Evolutionary conservation across 768 basidiomycete genomes (phyloP), one percentile per base, ranked within the genome.

Genomic region (Rhodotorula paludigena): DNA sequence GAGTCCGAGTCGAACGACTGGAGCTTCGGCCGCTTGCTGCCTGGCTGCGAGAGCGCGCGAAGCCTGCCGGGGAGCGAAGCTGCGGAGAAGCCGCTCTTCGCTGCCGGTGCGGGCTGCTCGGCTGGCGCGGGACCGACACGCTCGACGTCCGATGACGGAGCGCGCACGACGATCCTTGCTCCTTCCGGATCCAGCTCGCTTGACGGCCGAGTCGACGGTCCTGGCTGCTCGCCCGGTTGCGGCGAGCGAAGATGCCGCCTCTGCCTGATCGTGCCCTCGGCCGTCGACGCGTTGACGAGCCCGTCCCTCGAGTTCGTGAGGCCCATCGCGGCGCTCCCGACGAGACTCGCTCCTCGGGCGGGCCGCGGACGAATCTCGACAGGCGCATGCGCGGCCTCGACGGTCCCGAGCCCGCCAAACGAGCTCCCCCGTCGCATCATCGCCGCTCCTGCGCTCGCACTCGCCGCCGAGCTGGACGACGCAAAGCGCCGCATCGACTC

Each of bases 41-140:
- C 52, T 5, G 73, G 68, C 42, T 69, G 71, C 5, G 61, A 62
- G 10, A 69, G 49, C 12, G 73, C 64, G 32, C 73, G 62, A 10
- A 74, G 49, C 32, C 73, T 60, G 2, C 64, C 61, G 1, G 70
- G 73, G 9, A 71, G 57, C 23, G 57, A 56, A 0, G 59, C 61
- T n/a, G 45, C 44, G 2, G 49, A 45, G 20, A 54, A 65, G 25
- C 28, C 48, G n/a, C 23, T 30, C 53, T 48, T 48, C 25, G 4
- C 47, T 28, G 32, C 33, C 59, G 18, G 45, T 2, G 8, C 21
- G 21, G 12, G 49, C 25, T 0, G 32, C 8, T 23, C 8, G 15
- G 32, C 52, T 7, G 39, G 57, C 14, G 35, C 6, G 45, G 15
- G 14, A 18, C 35, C 33, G 33, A 39, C 16, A 30, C 67, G 49